Percentiles rank a stretch among this genome's conserved stretches.
phyloP scores from a whole-genome alignment of 1,284 basidiomycete genomes.

The Pseudozyma pruni region DNA sequence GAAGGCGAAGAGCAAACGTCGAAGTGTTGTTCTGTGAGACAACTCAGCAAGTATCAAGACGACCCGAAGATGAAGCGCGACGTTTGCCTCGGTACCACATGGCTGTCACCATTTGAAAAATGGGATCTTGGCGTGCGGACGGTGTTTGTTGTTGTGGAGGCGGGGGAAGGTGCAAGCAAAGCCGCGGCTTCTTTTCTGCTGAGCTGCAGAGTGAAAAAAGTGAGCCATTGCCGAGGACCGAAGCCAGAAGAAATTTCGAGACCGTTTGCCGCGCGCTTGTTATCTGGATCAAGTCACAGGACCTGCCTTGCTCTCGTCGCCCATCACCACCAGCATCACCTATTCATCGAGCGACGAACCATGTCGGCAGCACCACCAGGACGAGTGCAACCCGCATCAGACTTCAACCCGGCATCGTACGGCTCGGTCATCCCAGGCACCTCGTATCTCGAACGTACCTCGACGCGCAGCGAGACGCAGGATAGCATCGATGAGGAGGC shows the following conservation, averaged over 20 bases:
- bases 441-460: constrained; percentile 21
- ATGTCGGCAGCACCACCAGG: constrained; percentile 43
- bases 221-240: background rate
- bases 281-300: background rate
- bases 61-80: too few relatives aligned
- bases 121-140: too few relatives aligned
- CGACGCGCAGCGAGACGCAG: constrained; percentile 21
- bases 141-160: too few relatives aligned
- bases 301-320: background rate
- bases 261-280: background rate
- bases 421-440: constrained; percentile 25
- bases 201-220: too few relatives aligned
- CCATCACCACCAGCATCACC: constrained; percentile 1
- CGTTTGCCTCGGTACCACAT: too few relatives aligned
- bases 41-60: too few relatives aligned
- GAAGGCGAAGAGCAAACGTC: too few relatives aligned
- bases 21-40: too few relatives aligned
- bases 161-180: background rate
- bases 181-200: too few relatives aligned
- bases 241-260: constrained; percentile 41
- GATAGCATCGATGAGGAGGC: constrained; percentile 24
- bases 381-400: constrained; percentile 23
- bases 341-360: background rate
- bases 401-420: constrained; percentile 39
- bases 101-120: too few relatives aligned